Evolutionary conservation across 1,284 basidiomycete species (phyloP), one percentile per base, ranked within the genome.

Genomic region (Ustilago esculenta): DNA sequence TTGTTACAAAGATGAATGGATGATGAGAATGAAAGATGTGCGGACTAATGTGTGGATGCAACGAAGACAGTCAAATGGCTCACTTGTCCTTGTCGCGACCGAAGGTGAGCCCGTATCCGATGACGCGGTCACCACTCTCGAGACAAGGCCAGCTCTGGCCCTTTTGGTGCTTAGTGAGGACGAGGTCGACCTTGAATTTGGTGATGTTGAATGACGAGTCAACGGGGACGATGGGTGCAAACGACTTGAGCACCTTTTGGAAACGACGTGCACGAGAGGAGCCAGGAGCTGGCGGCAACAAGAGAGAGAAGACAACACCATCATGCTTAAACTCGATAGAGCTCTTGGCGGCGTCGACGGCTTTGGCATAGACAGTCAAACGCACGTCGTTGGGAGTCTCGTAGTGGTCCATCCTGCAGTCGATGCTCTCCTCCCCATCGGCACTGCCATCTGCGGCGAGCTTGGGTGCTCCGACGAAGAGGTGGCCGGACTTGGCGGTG

Each of bases 391-490:
- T 66, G 12, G 79, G 80, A 3, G 80, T 81, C 53, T 81, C 79
- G 55, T 81, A 81, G 54, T 81, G 79, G 44, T 81, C 80, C 51
- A 81, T 66, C 12, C 80, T 60, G 46, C 74, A 77, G 18, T 77
- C 56, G 24, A 70, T 61, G 17, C 32, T 48, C 30, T 70, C 72
- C 18, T 76, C 60, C 12, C 45, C 72, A 20, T 48, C 68, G 3
- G 11, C 25, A 10, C 25, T 43, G 32, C 39, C 59, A 10, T 46
- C 53, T 5, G 45, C 48, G n/a, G 32, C 43, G 2, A 29, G 10
- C 44, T 66, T 69, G 34, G 55, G 55, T 33, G 58, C 63, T 11
- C 71, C 72, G 8, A 77, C 43, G 39, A 73, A 79, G 21, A 81
- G 63, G 41, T 81, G 80, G 4, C 80, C 80, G 14, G 58, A 60